A percentile compares a stretch with the other conserved stretches of the same genome.
These are phyloP conservation scores for Magnolia kwangsiensis DNA, from an alignment of 164 flowering plant genomes.

Conservation along the genomic window DNA sequence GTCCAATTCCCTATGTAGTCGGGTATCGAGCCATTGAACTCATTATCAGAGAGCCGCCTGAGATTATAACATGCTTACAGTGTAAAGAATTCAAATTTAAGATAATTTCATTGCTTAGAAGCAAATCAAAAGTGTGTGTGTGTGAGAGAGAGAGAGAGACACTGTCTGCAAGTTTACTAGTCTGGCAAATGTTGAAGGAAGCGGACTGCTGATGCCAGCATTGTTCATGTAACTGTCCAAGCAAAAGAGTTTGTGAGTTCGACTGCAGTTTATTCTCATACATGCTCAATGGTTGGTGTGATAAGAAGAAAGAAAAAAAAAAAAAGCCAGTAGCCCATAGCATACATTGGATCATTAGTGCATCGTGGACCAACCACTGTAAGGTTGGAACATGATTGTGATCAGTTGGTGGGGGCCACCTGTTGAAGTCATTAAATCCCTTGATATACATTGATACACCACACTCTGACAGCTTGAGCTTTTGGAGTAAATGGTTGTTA, in stretches of 20 bases:
- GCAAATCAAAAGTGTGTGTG: neutral
- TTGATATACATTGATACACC: no score
- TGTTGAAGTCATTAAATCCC: no score
- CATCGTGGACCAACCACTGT: no score
- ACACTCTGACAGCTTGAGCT: no score
- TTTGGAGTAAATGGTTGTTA: no score
- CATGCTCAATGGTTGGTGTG: no score
- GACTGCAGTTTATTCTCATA: neutral
- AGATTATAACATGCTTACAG: conserved; percentile 2
- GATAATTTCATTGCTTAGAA: no score
- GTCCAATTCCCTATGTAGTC: conserved; percentile 71
- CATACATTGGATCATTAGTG: no score
- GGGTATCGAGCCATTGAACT: conserved; percentile 63
- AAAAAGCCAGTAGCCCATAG: no score
- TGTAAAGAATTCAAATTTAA: neutral
- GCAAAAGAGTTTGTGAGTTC: neutral
- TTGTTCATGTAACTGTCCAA: conserved; percentile 33
- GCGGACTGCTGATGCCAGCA: conserved; percentile 37
- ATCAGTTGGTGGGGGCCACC: no score
- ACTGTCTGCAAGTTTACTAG: conserved; percentile 22
- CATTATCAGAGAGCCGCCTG: conserved; percentile 71
- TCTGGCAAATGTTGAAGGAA: conserved; percentile 34
- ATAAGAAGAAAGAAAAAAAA: no score
- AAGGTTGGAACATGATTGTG: no score
- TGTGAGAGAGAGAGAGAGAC: conserved; percentile 26